Percentiles rank a stretch among this genome's conserved stretches.
Evolutionary conservation across 139 green algal genomes (phyloP).

Genomic region (Desmodesmus armatus): DNA sequence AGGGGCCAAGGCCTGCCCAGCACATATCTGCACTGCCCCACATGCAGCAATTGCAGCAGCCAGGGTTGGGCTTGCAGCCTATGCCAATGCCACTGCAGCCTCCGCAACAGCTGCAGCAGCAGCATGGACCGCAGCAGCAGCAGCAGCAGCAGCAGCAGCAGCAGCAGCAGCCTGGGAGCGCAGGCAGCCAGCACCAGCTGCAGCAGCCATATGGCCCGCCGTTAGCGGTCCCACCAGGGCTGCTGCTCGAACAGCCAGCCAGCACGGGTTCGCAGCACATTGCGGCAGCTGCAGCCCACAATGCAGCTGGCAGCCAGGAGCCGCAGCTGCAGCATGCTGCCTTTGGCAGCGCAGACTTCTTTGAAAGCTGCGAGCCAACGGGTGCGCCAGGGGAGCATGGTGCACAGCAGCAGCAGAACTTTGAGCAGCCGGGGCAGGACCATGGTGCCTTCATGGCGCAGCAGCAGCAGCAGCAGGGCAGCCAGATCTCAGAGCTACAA

Average conservation of each 20-base stretch:
- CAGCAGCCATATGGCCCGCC: background rate
- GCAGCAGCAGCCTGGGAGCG: background rate
- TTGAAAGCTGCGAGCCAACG: too few species aligned
- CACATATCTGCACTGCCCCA: background rate
- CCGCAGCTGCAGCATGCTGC: background rate
- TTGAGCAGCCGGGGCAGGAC: background rate
- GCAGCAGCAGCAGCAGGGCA: background rate
- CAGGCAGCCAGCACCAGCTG: background rate
- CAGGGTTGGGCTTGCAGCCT: background rate
- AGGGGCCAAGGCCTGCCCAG: background rate
- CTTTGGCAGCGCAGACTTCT: too few species aligned
- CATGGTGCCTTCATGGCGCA: background rate
- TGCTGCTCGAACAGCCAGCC: background rate
- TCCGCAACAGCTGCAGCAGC: background rate
- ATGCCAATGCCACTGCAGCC: background rate
- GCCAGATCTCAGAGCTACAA: background rate
- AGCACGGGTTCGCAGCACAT: background rate
- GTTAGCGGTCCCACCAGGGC: background rate
- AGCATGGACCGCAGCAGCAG: background rate
- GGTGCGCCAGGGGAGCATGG: too few species aligned
- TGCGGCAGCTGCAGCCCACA: conserved; percentile 20
- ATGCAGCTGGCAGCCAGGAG: background rate
- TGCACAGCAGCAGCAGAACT: background rate
- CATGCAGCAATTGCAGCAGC: background rate
- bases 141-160: background rate